Conservation (phyloP, 768 basidiomycete genomes). For the Daedaleopsis nitida region DNA sequence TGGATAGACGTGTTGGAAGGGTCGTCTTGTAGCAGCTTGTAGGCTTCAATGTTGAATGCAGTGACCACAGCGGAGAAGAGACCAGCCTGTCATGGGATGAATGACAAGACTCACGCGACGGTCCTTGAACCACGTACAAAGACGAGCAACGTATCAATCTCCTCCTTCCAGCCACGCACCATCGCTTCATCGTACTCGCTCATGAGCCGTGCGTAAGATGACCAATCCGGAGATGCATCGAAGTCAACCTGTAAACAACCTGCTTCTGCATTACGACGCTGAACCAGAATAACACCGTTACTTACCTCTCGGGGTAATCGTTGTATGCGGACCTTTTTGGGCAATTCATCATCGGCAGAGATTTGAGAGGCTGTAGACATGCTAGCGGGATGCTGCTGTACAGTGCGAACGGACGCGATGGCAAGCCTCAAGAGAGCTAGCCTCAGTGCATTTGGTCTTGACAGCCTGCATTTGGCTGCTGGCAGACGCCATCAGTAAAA, state of each 20-base stretch:
- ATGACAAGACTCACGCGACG: background rate
- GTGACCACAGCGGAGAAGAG: constrained; percentile 29
- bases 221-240: background rate
- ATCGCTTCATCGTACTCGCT: constrained; percentile 5
- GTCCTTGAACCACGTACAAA: constrained; percentile 18
- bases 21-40: constrained; percentile 16
- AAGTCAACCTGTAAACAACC: background rate
- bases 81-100: constrained; percentile 13
- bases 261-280: no score
- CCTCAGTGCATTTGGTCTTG: no score
- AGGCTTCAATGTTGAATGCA: constrained; percentile 25
- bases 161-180: constrained; percentile 25
- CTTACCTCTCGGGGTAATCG: background rate
- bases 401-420: background rate
- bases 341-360: background rate
- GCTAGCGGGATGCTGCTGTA: background rate
- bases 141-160: constrained; percentile 28
- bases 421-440: no score
- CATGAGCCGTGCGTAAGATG: background rate
- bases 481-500: no score
- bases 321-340: background rate
- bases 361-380: background rate
- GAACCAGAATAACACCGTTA: background rate
- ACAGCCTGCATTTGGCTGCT: no score
- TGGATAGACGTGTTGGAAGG: background rate